These are phyloP conservation scores for Silene vulgaris DNA, from an alignment of 179 eudicot species.

Conservation along the genomic window DNA sequence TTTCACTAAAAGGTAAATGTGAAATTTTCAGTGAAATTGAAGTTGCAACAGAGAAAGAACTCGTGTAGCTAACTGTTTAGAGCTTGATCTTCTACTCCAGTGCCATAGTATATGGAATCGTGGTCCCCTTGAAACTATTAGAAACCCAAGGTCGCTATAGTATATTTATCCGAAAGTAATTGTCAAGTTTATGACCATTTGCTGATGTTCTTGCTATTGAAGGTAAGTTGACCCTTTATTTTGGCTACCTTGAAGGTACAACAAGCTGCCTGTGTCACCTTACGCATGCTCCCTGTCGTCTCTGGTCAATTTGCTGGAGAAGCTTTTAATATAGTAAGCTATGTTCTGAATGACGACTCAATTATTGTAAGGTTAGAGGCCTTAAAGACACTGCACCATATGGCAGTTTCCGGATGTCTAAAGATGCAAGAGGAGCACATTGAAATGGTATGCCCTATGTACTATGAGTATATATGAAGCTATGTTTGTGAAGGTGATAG, in stretches of 20 bases:
- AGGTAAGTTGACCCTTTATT: slow-evolving; percentile 20
- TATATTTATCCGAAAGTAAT: neutral
- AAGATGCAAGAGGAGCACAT: slow-evolving; percentile 58
- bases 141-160: neutral
- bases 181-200: neutral
- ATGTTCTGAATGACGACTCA: slow-evolving; percentile 80
- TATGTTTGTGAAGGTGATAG: too few species aligned
- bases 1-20: neutral
- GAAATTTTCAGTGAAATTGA: neutral
- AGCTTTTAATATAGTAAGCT: slow-evolving; percentile 59
- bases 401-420: slow-evolving; percentile 45
- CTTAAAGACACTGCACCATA: slow-evolving; percentile 55
- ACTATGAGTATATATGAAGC: neutral
- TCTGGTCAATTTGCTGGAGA: slow-evolving; percentile 54
- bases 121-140: neutral
- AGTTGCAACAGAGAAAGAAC: neutral
- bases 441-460: slow-evolving; percentile 50
- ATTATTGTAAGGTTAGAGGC: slow-evolving; percentile 56
- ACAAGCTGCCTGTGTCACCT: slow-evolving; percentile 64
- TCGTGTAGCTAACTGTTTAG: neutral
- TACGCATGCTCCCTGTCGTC: slow-evolving; percentile 44
- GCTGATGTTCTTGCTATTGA: slow-evolving; percentile 10
- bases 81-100: neutral
- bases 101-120: neutral
- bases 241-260: slow-evolving; percentile 62